Evolutionary conservation across 176 grass and related monocot genomes (phyloP), one percentile per base, ranked within the genome.

Genomic region (Poa annua): DNA sequence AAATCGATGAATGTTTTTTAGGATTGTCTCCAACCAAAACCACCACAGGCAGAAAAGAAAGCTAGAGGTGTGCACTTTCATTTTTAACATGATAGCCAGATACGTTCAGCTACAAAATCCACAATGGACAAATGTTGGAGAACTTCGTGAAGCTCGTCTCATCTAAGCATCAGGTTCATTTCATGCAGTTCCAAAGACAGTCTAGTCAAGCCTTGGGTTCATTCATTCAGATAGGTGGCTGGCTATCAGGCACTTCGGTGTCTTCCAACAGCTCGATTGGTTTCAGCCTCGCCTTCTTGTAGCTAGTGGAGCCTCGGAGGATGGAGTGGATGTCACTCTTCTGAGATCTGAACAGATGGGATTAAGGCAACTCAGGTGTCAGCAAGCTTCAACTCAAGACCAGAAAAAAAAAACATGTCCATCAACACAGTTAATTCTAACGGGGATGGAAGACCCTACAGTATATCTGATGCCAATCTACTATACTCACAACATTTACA

Each of bases 291-390:
- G 91, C 96, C 85, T 87, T 95, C 71, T 93, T 92, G 75, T 93
- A 98, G 81, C 92, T 93, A 59, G 34, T 45, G 41, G 96, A 90
- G 81, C 92, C 88, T 62, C 85, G 85, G 59, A 98, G 90, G 74
- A 98, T 72, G 25, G 91, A 87, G 47, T 83, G 65, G 65, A 98
- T 81, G 6, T 90, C 76, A 49, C 45, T 83, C 66, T 32, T 86
- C 80, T 86, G 88, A 68, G 90, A 92, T 85, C 91, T 95, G 85
- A 88, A 80, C 21, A 83, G 82, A 83, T 61, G 70, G 35, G 6
- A 82, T 32, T 34, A 57, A 70, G 24, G 15, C n/a, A 22, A 68
- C 11, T 52, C 50, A 77, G 59, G 42, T 52, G 52, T 88, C 67
- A 86, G 64, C 42, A 61, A 48, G 39, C 8, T 62, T 84, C 24